Evolutionary conservation across 2,329 filamentous ascomycete genomes (phyloP), one percentile per base, ranked within the genome.

Genomic region (Talaromyces sp.): DNA sequence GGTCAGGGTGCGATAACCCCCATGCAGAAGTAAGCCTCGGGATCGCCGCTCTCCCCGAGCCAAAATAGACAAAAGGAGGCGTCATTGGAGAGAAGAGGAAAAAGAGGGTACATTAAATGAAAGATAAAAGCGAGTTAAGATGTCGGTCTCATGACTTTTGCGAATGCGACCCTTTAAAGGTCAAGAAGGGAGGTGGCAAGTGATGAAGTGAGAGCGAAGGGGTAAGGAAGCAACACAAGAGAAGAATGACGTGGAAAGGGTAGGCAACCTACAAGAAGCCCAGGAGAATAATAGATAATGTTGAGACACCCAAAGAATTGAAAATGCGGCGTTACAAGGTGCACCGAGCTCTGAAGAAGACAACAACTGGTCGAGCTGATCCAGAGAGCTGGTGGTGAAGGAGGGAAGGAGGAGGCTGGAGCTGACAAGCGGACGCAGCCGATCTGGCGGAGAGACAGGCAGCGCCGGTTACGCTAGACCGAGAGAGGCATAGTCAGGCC

Each of bases 251-350:
- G 58, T 49, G 59, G 64, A 59, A 64, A 68, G 71, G 69, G 67
- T 64, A 74, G 73, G 73, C 74, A 67, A 77, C 74, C 73, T 76
- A 77, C 73, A 75, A 77, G 74, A 74, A 76, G 73, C 74, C 73
- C 69, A 64, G 10, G 61, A 63, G 66, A 58, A 63, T 64, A 63
- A 59, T 64, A 58, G 62, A 60, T 55, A 55, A 64, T 53, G 57
- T 54, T 52, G 57, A 24, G 35, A 29, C 60, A 59, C 64, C 51
- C 41, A 64, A 51, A 41, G 62, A 52, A 55, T 63, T 63, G 29
- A 46, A 46, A 13, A 46, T 8, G 29, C 24, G 49, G 17, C 49
- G 49, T 52, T 52, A n/a, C 17, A 52, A 24, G 49, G 19, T 52
- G 49, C 49, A 52, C 24, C 49, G 17, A n/a, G 17, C 49, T 29